Conservation (phyloP, 2,329 filamentous ascomycete genomes). For the Fusarium pseudograminearum region DNA sequence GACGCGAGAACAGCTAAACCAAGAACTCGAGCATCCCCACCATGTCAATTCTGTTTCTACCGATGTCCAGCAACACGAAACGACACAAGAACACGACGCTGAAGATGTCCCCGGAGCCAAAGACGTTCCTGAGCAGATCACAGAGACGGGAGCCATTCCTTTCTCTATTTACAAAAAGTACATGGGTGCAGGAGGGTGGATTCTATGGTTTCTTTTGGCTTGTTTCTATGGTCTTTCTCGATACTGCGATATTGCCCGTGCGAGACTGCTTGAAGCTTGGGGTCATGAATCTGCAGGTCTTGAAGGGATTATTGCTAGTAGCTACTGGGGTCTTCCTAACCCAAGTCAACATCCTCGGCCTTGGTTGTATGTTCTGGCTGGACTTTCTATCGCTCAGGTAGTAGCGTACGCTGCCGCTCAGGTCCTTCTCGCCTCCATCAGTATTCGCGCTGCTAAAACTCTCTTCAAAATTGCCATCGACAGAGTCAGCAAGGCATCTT, state of each 20-base stretch:
- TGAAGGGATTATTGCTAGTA: slow-evolving; percentile 2
- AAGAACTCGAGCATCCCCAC: slow-evolving; percentile 55
- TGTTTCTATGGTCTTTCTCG: slow-evolving; percentile 73
- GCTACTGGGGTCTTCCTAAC: slow-evolving; percentile 62
- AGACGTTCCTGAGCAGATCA: slow-evolving; percentile 51
- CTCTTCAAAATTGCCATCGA: slow-evolving; percentile 81
- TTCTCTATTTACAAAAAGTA: slow-evolving; percentile 85
- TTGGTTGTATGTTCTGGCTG: slow-evolving; percentile 79
- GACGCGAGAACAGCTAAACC: slow-evolving; percentile 58
- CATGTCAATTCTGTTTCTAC: slow-evolving; percentile 42
- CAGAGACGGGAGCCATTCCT: slow-evolving; percentile 76
- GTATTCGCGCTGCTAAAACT: slow-evolving; percentile 79
- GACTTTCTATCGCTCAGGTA: slow-evolving; percentile 72
- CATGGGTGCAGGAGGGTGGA: slow-evolving; percentile 80
- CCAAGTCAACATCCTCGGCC: slow-evolving; percentile 75
- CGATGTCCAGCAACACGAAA: slow-evolving; percentile 39
- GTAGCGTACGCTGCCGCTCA: slow-evolving; percentile 71
- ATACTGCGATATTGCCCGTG: slow-evolving; percentile 72
- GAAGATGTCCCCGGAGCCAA: slow-evolving; percentile 37
- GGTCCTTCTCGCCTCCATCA: slow-evolving; percentile 78
- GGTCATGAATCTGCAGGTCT: slow-evolving; percentile 67
- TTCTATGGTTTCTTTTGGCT: slow-evolving; percentile 77
- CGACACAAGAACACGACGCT: slow-evolving; percentile 51
- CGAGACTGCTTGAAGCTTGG: slow-evolving; percentile 89
- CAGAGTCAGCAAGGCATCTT: slow-evolving; percentile 81